Percentiles rank a stretch among this genome's conserved stretches.
phyloP scores from a whole-genome alignment of 495 filamentous ascomycete genomes.

The Pyrenula aspistea region DNA sequence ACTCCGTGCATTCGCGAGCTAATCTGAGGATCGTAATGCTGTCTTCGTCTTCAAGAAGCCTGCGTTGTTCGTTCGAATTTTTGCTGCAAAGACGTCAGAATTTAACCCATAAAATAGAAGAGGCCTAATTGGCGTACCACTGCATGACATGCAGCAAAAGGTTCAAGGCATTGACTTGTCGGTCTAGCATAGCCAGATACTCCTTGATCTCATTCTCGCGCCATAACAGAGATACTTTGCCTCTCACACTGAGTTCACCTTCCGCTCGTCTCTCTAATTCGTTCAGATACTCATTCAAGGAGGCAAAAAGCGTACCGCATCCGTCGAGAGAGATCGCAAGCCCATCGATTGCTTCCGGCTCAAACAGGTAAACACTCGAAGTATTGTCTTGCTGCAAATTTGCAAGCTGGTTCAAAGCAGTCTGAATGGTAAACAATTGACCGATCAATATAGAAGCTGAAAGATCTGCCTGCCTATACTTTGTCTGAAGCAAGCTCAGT shows the following conservation, averaged over 20 bases:
- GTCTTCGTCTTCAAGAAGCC: not conserved
- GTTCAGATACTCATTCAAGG: not conserved
- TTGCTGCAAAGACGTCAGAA: not conserved
- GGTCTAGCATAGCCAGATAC: not conserved
- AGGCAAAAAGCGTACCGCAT: not conserved
- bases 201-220: not conserved
- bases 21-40: not conserved
- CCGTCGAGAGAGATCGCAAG: not conserved
- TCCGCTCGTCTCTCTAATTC: not conserved
- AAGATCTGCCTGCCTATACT: not conserved
- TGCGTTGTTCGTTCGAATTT: not conserved
- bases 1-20: not conserved
- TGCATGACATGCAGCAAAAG: constrained; percentile 1
- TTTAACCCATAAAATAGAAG: not conserved
- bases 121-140: not conserved
- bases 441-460: not conserved
- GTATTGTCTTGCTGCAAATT: not conserved
- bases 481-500: not conserved
- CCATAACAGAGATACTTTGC: not conserved
- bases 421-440: not conserved
- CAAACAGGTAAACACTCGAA: not conserved
- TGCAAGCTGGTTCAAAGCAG: not conserved
- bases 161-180: not conserved
- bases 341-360: not conserved
- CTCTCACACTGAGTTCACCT: not conserved